These are phyloP conservation scores for Taiozyma sp. DNA, from an alignment of 1,139 yeast genomes.

Conservation along the genomic window DNA sequence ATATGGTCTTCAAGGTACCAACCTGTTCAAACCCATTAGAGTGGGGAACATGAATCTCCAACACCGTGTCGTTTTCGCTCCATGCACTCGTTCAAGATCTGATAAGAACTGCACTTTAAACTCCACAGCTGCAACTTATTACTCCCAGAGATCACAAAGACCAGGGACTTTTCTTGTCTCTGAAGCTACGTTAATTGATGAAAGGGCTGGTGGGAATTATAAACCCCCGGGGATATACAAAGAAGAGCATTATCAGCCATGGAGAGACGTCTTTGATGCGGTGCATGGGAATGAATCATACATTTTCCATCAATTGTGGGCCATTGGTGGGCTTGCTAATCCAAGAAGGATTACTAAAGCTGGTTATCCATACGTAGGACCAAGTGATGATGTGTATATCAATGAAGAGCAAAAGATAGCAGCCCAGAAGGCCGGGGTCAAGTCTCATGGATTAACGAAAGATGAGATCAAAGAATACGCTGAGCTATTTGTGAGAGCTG, in stretches of 20 bases:
- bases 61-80: slow-evolving; percentile 42
- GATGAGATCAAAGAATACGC: slow-evolving; percentile 32
- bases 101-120: slow-evolving; percentile 36
- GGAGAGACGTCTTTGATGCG: slow-evolving; percentile 44
- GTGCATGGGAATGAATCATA: slow-evolving; percentile 51
- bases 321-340: not conserved
- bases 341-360: slow-evolving; percentile 17
- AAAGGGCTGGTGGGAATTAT: slow-evolving; percentile 30
- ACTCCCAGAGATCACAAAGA: slow-evolving; percentile 43
- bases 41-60: slow-evolving; percentile 31
- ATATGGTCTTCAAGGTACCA: slow-evolving; percentile 24
- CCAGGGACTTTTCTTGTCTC: slow-evolving; percentile 45
- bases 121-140: slow-evolving; percentile 33
- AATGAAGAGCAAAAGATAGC: slow-evolving; percentile 23
- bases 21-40: slow-evolving; percentile 40
- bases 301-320: slow-evolving; percentile 52
- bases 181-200: slow-evolving; percentile 36
- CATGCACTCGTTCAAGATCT: slow-evolving; percentile 45
- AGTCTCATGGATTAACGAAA: slow-evolving; percentile 31
- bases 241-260: slow-evolving; percentile 35
- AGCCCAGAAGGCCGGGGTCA: slow-evolving; percentile 29
- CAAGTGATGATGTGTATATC: slow-evolving; percentile 22
- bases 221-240: slow-evolving; percentile 42
- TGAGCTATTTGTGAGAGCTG: slow-evolving; percentile 23
- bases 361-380: slow-evolving; percentile 10